Evolutionary conservation across 2,329 filamentous ascomycete species (phyloP).

Genomic region (Pseudogymnoascus sp.): DNA sequence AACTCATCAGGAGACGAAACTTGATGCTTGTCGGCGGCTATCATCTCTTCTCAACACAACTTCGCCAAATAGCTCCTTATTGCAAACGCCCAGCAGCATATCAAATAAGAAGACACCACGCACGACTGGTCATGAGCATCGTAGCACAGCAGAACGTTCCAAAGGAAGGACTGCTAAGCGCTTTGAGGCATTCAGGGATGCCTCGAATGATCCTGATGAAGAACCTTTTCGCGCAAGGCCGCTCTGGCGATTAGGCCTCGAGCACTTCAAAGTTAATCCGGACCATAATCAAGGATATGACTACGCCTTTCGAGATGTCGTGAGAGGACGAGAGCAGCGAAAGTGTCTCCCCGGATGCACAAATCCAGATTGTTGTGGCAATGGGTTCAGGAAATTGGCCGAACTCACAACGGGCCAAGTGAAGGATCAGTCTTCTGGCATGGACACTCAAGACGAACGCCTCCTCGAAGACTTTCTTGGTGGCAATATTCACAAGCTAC

Average conservation of each 20-base stretch:
- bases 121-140: not conserved
- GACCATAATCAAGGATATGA: conserved; percentile 49
- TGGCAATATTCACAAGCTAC: conserved; percentile 46
- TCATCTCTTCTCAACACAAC: not conserved
- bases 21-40: not conserved
- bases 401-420: conserved; percentile 23
- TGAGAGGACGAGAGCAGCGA: conserved; percentile 51
- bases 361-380: conserved; percentile 47
- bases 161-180: not conserved
- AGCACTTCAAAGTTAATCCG: conserved; percentile 60
- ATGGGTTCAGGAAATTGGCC: conserved; percentile 26
- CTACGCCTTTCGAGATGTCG: conserved; percentile 53
- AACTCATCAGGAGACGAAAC: not conserved
- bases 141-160: not conserved
- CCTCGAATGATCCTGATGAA: conserved; percentile 19
- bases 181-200: conserved; percentile 2
- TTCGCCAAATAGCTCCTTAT: not conserved
- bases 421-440: not conserved
- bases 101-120: not conserved
- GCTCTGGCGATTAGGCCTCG: conserved; percentile 33
- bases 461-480: conserved; percentile 52
- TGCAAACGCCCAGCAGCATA: not conserved
- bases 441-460: conserved; percentile 36
- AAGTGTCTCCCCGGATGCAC: conserved; percentile 55
- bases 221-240: conserved; percentile 36